phyloP scores from a whole-genome alignment of 208 protist species.

The Zelonia costaricensis region DNA sequence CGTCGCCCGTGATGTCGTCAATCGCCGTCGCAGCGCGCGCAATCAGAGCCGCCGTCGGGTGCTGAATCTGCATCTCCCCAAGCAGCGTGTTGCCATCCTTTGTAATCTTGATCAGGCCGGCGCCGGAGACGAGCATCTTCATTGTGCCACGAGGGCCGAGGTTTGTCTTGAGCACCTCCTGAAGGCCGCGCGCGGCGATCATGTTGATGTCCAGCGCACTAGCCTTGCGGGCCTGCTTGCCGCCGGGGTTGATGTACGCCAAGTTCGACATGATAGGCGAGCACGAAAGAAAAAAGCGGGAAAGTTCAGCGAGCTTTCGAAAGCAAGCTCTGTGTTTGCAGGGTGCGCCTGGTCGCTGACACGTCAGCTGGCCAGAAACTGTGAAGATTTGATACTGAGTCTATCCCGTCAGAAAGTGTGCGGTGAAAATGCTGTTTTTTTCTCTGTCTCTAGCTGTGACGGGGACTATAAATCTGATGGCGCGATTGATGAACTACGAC shows the following conservation, averaged over 20 bases:
- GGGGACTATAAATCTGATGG: background rate
- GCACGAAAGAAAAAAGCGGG: background rate
- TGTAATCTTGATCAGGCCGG: slow-evolving; percentile 99
- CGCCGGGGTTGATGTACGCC: slow-evolving; percentile 92
- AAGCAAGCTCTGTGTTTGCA: no score
- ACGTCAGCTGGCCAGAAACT: no score
- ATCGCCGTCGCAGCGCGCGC: slow-evolving; percentile 99
- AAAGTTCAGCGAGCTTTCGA: no score
- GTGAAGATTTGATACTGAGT: no score
- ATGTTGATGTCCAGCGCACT: slow-evolving; percentile 98
- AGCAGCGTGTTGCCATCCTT: slow-evolving; percentile 99
- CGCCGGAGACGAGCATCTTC: slow-evolving; percentile 99
- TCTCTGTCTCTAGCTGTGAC: background rate
- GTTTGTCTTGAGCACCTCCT: slow-evolving; percentile 99
- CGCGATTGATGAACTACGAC: no score
- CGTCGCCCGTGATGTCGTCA: slow-evolving; percentile 99
- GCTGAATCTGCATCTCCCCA: slow-evolving; percentile 99
- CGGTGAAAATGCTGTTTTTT: background rate
- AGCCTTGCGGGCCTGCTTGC: slow-evolving; percentile 80
- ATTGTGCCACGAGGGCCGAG: slow-evolving; percentile 99
- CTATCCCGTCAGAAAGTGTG: background rate
- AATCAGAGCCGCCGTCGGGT: slow-evolving; percentile 99
- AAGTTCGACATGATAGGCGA: slow-evolving; percentile 50
- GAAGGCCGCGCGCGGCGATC: slow-evolving; percentile 97
- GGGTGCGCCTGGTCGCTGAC: no score